Evolutionary conservation across 345 rosid genomes (phyloP).

Genomic region (Bretschneidera sinensis): DNA sequence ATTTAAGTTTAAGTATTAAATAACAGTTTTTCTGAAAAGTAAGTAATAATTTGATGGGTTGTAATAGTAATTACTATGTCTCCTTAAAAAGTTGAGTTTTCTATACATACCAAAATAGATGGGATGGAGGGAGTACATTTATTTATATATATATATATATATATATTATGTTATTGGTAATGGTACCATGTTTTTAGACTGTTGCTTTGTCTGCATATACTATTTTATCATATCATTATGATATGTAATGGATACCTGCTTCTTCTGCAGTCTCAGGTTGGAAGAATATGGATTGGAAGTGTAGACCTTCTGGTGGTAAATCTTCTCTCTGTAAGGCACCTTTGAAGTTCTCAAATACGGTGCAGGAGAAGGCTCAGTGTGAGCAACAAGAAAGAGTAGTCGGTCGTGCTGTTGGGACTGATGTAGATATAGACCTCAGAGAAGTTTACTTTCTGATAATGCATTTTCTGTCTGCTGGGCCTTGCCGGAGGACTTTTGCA

Average conservation of each 20-base stretch:
- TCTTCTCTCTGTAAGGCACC: slow-evolving; percentile 45
- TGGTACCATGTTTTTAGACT: not conserved
- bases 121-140: no score
- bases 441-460: slow-evolving; percentile 88
- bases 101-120: no score
- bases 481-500: slow-evolving; percentile 61
- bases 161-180: not conserved
- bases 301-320: slow-evolving; percentile 34
- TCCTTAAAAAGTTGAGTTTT: no score
- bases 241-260: slow-evolving; percentile 6
- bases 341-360: slow-evolving; percentile 31
- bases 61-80: no score
- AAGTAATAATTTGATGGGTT: no score
- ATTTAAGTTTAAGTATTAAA: no score
- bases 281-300: slow-evolving; percentile 59
- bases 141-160: no score
- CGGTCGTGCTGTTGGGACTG: slow-evolving; percentile 28
- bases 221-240: not conserved
- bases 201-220: not conserved
- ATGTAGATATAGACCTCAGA: slow-evolving; percentile 62
- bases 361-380: slow-evolving; percentile 37
- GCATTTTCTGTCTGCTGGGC: slow-evolving; percentile 86
- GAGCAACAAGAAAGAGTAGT: slow-evolving; percentile 40
- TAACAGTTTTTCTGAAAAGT: no score
- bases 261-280: slow-evolving; percentile 25